A percentile compares a stretch with the other conserved stretches of the same genome.
phyloP scores from a whole-genome alignment of 371 early-diverging fungal species.

The Mortierella polycephala region DNA sequence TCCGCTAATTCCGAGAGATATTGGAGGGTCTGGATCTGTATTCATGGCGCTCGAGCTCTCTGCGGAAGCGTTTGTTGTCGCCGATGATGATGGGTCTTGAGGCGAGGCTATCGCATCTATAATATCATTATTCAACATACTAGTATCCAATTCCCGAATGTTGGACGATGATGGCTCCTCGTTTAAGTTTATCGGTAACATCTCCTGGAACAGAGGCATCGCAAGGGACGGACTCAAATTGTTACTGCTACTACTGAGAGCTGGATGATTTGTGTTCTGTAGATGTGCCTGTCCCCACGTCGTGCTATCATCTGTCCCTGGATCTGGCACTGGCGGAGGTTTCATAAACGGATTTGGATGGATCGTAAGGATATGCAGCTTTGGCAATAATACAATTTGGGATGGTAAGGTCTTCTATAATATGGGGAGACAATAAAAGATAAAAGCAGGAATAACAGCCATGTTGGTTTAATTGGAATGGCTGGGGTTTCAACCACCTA shows the following conservation, averaged over 20 bases:
- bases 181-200: neutral
- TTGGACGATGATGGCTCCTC: neutral
- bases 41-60: neutral
- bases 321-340: slow-evolving; percentile 5
- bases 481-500: too few species aligned
- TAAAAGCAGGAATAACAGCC: neutral
- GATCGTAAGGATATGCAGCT: slow-evolving; percentile 41
- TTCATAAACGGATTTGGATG: slow-evolving; percentile 47
- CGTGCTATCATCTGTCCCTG: neutral
- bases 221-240: too few species aligned
- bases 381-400: slow-evolving; percentile 36
- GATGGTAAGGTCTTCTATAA: slow-evolving; percentile 33
- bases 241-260: neutral
- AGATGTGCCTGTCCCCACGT: neutral
- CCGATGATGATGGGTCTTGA: neutral
- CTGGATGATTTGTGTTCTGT: neutral
- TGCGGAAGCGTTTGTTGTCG: neutral
- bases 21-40: neutral
- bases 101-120: neutral
- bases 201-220: too few species aligned
- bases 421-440: neutral
- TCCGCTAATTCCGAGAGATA: neutral
- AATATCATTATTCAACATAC: neutral
- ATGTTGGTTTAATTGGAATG: neutral
- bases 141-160: neutral